Evolutionary conservation across 2,329 filamentous ascomycete genomes (phyloP), one percentile per base, ranked within the genome.

Genomic region (Chaetomium sp.): DNA sequence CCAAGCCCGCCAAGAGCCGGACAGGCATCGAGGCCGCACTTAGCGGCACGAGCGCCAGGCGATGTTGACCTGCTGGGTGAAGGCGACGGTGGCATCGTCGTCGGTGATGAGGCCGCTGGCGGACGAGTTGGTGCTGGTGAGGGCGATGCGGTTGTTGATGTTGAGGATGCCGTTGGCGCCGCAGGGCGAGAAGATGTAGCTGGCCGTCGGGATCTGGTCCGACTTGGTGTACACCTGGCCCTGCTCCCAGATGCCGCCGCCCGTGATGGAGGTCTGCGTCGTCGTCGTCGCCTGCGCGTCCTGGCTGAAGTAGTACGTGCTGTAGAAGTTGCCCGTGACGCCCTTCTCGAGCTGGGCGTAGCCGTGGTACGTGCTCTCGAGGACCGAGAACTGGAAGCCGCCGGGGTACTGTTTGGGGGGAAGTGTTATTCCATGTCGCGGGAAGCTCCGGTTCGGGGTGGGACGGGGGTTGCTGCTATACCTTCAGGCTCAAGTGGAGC

Each of bases 321-420:
- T 80, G 70, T 76, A 78, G 72, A 81, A 81, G 58, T 74, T 78
- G 31, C 79, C 79, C 7, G 77, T 80, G 58, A 81, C 76, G 47
- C 78, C 78, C 59, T 70, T 60, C 58, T 81, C 79, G n/a, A 81
- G 77, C 72, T 79, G 78, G 1, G 79, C 79, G 65, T 79, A 81
- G 65, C 79, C 79, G 75, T 81, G 79, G 74, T 81, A 81, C n/a
- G 79, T 81, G 67, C 77, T 78, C 69, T 81, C 78, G 49, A 81
- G 76, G 23, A 81, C 74, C 54, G 79, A 72, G 72, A 78, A 81
- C 72, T 81, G 79, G 74, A 80, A 81, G 65, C 79, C 79, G 47
- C 78, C 77, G 13, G 79, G 79, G 71, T 81, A 81, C 71, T 67
- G 47, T 55, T 10, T 29, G 31, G 45, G 7, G n/a, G 33, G 25